Percentiles rank a stretch among this genome's conserved stretches.
These are phyloP conservation scores for Fomitiporia mediterranea DNA, from an alignment of 1,284 basidiomycete species.

Conservation along the genomic window DNA sequence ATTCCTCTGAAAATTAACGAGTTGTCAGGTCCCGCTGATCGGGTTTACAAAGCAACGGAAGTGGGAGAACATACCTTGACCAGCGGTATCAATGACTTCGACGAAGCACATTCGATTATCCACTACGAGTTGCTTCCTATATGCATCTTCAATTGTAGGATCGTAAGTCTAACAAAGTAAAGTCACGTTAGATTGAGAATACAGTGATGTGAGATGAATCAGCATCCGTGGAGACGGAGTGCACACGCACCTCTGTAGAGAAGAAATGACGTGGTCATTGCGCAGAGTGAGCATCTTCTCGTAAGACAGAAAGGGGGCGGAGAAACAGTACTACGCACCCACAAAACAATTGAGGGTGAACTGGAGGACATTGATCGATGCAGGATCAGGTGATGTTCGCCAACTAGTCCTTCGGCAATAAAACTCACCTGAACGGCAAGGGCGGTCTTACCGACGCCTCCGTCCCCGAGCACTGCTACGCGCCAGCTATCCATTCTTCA, in stretches of 20 bases:
- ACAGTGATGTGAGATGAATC: constrained; percentile 19
- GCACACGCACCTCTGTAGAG: constrained; percentile 43
- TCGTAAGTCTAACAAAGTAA: constrained; percentile 65
- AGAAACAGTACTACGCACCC: constrained; percentile 45
- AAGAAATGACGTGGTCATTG: constrained; percentile 20
- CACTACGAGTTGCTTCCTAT: constrained; percentile 87
- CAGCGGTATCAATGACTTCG: constrained; percentile 91
- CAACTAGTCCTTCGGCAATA: constrained; percentile 26
- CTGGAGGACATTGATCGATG: constrained; percentile 36
- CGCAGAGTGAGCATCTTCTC: constrained; percentile 20
- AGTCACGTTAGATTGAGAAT: constrained; percentile 11
- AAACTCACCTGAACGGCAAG: constrained; percentile 84
- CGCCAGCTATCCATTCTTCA: constrained; percentile 83
- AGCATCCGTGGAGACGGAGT: constrained; percentile 9
- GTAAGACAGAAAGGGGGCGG: constrained; percentile 15
- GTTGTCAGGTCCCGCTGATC: constrained; percentile 6
- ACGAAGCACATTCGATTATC: constrained; percentile 90
- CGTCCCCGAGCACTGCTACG: constrained; percentile 93
- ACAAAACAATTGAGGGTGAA: constrained; percentile 93
- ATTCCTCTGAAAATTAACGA: constrained; percentile 66
- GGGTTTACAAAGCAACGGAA: constrained; percentile 5
- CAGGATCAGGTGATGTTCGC: constrained; percentile 18
- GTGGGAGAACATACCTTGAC: constrained; percentile 66
- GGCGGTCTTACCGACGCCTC: constrained; percentile 97
- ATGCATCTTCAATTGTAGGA: constrained; percentile 94